Conservation (phyloP, 2,329 filamentous ascomycete species). For the Hypoxylon sp. region DNA sequence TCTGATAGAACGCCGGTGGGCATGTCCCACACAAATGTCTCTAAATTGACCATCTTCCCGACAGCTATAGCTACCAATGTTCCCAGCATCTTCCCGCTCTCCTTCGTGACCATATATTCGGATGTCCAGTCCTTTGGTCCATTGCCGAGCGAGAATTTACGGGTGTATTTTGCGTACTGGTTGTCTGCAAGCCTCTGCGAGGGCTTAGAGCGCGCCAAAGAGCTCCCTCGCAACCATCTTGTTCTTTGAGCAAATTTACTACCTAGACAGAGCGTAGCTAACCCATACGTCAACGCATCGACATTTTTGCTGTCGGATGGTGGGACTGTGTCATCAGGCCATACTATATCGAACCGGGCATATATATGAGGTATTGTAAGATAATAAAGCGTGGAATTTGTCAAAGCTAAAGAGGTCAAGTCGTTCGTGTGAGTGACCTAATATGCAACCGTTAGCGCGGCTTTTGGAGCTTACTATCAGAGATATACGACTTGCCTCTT, state of each 20-base stretch:
- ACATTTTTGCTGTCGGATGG: constrained; percentile 78
- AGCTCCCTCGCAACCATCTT: constrained; percentile 52
- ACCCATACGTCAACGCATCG: constrained; percentile 84
- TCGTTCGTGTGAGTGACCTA: constrained; percentile 86
- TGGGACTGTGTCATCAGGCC: constrained; percentile 78
- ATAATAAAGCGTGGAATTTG: constrained; percentile 81
- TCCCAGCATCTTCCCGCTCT: constrained; percentile 89
- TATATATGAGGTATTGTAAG: constrained; percentile 85
- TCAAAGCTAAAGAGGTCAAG: constrained; percentile 80
- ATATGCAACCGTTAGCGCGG: constrained; percentile 25
- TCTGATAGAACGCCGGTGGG: constrained; percentile 85
- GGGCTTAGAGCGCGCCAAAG: constrained; percentile 34
- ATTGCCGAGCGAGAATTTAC: constrained; percentile 88
- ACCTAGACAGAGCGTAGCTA: constrained; percentile 83
- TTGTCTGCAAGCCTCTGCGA: constrained; percentile 61
- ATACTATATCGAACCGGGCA: constrained; percentile 88
- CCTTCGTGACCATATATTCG: constrained; percentile 85
- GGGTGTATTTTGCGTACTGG: constrained; percentile 82
- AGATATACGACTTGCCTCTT: constrained; percentile 69
- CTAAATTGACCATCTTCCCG: constrained; percentile 84
- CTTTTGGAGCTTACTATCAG: constrained; percentile 13
- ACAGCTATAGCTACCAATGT: constrained; percentile 83
- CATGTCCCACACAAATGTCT: constrained; percentile 91
- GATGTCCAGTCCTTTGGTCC: constrained; percentile 82
- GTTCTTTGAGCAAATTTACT: constrained; percentile 59